These are phyloP conservation scores for Volutella citrinella DNA, from an alignment of 2,329 filamentous ascomycete species.

Conservation along the genomic window DNA sequence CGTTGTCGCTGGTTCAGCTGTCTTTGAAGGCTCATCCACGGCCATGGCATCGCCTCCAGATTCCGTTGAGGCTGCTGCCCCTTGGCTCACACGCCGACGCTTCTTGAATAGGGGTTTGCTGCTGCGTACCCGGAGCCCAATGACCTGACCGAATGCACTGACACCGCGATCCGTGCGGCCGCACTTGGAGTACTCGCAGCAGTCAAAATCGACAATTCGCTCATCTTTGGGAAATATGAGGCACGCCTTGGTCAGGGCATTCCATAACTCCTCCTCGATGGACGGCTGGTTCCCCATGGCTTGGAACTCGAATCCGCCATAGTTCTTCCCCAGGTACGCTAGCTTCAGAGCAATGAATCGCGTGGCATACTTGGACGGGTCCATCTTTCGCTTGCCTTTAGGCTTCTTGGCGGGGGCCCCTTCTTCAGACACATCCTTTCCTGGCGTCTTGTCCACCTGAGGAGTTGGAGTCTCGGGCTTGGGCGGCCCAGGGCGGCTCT, in stretches of 20 bases:
- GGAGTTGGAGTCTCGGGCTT: constrained; percentile 21
- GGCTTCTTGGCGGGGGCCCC: constrained; percentile 28
- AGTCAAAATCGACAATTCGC: constrained; percentile 71
- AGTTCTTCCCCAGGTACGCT: constrained; percentile 85
- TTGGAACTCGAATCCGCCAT: constrained; percentile 92
- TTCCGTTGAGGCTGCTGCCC: too few species aligned
- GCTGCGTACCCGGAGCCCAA: constrained; percentile 79
- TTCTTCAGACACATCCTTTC: constrained; percentile 2
- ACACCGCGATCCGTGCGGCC: constrained; percentile 91
- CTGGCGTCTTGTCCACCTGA: constrained; percentile 4
- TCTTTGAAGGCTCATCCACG: too few species aligned
- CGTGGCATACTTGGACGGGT: constrained; percentile 77
- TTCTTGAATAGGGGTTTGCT: constrained; percentile 57
- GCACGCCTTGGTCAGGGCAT: constrained; percentile 76
- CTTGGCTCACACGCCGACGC: constrained; percentile 17
- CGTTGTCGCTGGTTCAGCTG: too few species aligned
- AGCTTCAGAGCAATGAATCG: constrained; percentile 88
- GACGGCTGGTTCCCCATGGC: constrained; percentile 69
- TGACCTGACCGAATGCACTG: constrained; percentile 94
- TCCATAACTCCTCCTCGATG: constrained; percentile 92
- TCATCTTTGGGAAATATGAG: constrained; percentile 72
- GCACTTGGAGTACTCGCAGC: constrained; percentile 91
- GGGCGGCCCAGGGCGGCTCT: constrained; percentile 36
- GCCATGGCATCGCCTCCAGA: constrained; percentile 22
- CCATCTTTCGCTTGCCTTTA: constrained; percentile 57